Evolutionary conservation across 1,284 basidiomycete species (phyloP).

Genomic region (Malassezia caprae): DNA sequence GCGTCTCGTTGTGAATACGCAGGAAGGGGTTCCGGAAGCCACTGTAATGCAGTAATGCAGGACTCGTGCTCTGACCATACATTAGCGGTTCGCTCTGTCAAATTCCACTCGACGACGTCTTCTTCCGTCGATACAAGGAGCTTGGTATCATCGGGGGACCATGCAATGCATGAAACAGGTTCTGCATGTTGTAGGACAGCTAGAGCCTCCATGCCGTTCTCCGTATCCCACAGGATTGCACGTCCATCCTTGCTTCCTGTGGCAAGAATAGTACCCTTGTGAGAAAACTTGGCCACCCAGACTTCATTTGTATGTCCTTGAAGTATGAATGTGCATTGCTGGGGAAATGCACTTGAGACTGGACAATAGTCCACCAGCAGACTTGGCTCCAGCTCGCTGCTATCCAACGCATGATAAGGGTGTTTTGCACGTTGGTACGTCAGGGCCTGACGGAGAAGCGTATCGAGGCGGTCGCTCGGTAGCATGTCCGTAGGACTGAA

Average conservation of each 20-base stretch:
- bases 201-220: neutral
- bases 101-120: conserved; percentile 28
- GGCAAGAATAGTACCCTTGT: conserved; percentile 72
- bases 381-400: neutral
- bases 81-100: conserved; percentile 13
- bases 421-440: conserved; percentile 56
- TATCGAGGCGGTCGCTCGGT: conserved; percentile 72
- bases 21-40: conserved; percentile 56
- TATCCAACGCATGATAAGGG: conserved; percentile 23
- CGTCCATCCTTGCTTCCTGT: conserved; percentile 75
- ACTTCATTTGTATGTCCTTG: conserved; percentile 83
- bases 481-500: conserved; percentile 86
- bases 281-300: conserved; percentile 90
- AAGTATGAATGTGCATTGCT: conserved; percentile 58
- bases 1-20: conserved; percentile 53
- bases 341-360: conserved; percentile 68
- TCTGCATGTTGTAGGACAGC: conserved; percentile 17
- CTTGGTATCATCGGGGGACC: conserved; percentile 32
- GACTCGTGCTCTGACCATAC: conserved; percentile 63
- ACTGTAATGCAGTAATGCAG: conserved; percentile 72
- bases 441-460: conserved; percentile 76
- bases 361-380: conserved; percentile 78
- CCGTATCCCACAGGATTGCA: conserved; percentile 68
- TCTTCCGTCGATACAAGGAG: conserved; percentile 29
- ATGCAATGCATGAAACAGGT: conserved; percentile 53